Evolutionary conservation across 176 grass and related monocot genomes (phyloP), one percentile per base, ranked within the genome.

Genomic region (Triticum dicoccoides): DNA sequence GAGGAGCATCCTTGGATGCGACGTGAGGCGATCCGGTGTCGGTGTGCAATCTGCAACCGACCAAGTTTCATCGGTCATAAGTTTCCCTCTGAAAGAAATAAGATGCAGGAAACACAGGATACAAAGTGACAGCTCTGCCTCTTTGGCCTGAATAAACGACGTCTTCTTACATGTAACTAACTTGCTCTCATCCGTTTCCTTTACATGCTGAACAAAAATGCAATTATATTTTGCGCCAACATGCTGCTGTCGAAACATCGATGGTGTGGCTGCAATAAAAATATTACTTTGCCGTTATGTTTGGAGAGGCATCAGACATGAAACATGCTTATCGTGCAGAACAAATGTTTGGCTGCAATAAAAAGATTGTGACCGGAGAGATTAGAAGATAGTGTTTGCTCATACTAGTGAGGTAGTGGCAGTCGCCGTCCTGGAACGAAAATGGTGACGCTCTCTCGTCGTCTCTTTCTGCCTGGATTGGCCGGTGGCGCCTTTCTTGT

Each of bases 121-220:
- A 21, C 77, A 73, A 85, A 88, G 64, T 5, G 25, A 54, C 45
- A 54, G 51, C 51, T 17, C 41, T 42, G 38, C 38, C 37, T 74
- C 69, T 25, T 24, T 81, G 78, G 77, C 39, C 65, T 56, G 70
- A 58, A 77, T 32, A 32, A 77, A 37, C 23, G 58, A 49, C 39
- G 14, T 32, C 15, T 20, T 37, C 35, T 37, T 37, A 21, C 13
- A 13, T 83, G 87, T 84, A 89, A 72, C 76, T 84, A 65, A 80
- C 5, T 14, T 3, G 0, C 10, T 37, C 29, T 49, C 41, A 51
- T 32, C 32, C 33, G 73, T 82, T 7, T 1, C 7, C 4, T 35
- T 87, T 56, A 13, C 11, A 84, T 77, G 3, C 20, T 44, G 64
- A 82, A 88, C 85, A 91, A 88, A 6, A 88, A 35, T 85, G 82